Evolutionary conservation across 768 basidiomycete species (phyloP).

Genomic region (Porpolomopsis calyptriformis): DNA sequence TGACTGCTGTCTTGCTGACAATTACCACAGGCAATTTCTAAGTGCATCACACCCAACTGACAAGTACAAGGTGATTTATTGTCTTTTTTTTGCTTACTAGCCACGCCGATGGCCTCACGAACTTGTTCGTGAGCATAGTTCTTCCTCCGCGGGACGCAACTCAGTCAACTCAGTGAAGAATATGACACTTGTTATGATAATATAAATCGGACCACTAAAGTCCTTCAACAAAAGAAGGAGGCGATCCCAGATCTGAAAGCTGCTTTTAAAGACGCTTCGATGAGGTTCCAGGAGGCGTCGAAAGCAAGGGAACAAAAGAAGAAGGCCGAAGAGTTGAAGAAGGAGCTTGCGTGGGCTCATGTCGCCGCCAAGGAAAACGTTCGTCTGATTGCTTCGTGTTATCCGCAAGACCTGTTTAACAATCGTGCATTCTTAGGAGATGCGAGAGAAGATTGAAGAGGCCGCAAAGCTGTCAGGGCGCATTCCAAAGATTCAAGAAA

Average conservation of each 20-base stretch:
- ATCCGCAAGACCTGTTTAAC: too few species aligned
- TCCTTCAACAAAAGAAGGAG: constrained; percentile 62
- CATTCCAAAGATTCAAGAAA: constrained; percentile 29
- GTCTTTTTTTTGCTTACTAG: neutral
- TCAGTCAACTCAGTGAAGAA: constrained; percentile 77
- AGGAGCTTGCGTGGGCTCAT: constrained; percentile 82
- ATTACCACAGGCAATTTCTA: constrained; percentile 55
- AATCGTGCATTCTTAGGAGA: constrained; percentile 22
- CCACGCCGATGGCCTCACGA: neutral
- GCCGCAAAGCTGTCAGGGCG: constrained; percentile 24
- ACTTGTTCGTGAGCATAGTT: constrained; percentile 40
- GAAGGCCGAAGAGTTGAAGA: constrained; percentile 60
- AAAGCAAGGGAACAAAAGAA: constrained; percentile 63
- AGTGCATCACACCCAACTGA: constrained; percentile 69
- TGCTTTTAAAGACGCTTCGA: constrained; percentile 43
- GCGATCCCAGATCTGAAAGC: constrained; percentile 66
- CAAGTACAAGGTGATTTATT: constrained; percentile 69
- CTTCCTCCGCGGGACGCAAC: constrained; percentile 88
- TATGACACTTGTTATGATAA: constrained; percentile 71
- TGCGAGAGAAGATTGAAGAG: constrained; percentile 28
- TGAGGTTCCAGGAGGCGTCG: constrained; percentile 59
- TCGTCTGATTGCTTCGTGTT: neutral
- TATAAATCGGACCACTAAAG: constrained; percentile 54
- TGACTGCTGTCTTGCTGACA: neutral
- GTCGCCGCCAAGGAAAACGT: constrained; percentile 54